phyloP scores from a whole-genome alignment of 2,329 filamentous ascomycete species.

The Cyclaneusma minus region DNA sequence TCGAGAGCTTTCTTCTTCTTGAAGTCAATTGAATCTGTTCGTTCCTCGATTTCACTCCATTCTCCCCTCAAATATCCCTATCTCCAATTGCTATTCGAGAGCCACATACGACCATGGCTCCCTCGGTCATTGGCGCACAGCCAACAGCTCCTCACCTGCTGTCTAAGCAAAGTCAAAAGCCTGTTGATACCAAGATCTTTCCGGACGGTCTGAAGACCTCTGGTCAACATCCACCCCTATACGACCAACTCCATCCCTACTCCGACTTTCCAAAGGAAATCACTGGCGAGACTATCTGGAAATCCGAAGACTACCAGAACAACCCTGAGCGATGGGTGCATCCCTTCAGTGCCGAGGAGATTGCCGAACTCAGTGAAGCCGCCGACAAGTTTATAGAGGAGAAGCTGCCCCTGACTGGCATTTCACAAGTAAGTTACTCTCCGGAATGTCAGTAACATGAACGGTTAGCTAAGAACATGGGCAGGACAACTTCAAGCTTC shows the following conservation, averaged over 20 bases:
- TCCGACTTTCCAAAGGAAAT: constrained; percentile 56
- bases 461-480: constrained; percentile 3
- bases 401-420: constrained; percentile 54
- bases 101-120: too few species aligned
- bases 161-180: constrained; percentile 4
- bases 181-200: constrained; percentile 15
- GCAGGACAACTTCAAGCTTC: constrained; percentile 41
- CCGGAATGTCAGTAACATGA: not conserved
- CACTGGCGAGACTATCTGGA: constrained; percentile 59
- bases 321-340: constrained; percentile 47
- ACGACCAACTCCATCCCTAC: constrained; percentile 50
- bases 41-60: constrained; percentile 1
- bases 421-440: constrained; percentile 33
- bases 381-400: constrained; percentile 54
- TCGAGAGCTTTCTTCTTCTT: too few species aligned
- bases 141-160: constrained; percentile 4
- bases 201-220: constrained; percentile 28
- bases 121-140: constrained; percentile 5
- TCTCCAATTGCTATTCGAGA: not conserved
- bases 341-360: constrained; percentile 47
- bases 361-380: constrained; percentile 48
- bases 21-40: too few species aligned
- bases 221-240: constrained; percentile 58
- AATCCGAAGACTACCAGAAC: constrained; percentile 21
- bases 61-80: constrained; percentile 2